phyloP scores from a whole-genome alignment of 148 eudicot genomes.

The Chenopodium suecicum region DNA sequence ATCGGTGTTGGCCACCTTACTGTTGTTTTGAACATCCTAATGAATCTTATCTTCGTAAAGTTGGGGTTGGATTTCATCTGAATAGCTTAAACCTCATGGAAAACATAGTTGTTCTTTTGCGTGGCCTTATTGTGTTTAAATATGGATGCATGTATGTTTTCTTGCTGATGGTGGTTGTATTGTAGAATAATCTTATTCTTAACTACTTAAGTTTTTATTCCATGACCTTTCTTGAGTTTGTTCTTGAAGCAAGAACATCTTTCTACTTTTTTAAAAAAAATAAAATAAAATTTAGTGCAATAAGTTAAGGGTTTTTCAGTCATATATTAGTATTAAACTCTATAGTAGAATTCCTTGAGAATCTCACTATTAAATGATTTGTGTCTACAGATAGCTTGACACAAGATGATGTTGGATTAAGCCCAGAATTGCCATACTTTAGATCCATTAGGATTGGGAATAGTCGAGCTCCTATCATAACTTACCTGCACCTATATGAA shows the following conservation, averaged over 20 bases:
- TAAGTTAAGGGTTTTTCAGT: not conserved
- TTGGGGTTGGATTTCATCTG: too few species aligned
- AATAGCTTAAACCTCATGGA: not conserved
- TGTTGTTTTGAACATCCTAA: too few species aligned
- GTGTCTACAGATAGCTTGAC: constrained; percentile 52
- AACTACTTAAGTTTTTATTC: too few species aligned
- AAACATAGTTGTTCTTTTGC: not conserved
- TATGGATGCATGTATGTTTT: too few species aligned
- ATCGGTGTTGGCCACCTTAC: too few species aligned
- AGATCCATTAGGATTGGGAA: constrained; percentile 26
- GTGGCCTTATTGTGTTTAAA: not conserved
- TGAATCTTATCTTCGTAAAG: too few species aligned
- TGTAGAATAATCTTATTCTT: too few species aligned
- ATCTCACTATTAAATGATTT: not conserved
- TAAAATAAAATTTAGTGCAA: not conserved
- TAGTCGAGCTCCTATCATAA: constrained; percentile 44
- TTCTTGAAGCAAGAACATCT: too few species aligned
- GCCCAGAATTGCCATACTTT: constrained; percentile 63
- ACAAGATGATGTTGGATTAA: constrained; percentile 59
- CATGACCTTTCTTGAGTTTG: too few species aligned
- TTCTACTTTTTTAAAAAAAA: too few species aligned
- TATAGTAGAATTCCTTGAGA: not conserved
- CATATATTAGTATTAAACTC: not conserved
- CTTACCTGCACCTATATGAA: constrained; percentile 61
- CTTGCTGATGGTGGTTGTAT: too few species aligned